These are phyloP conservation scores for Cladosporium sphaerospermum DNA, from an alignment of 2,329 filamentous ascomycete genomes.

Conservation along the genomic window DNA sequence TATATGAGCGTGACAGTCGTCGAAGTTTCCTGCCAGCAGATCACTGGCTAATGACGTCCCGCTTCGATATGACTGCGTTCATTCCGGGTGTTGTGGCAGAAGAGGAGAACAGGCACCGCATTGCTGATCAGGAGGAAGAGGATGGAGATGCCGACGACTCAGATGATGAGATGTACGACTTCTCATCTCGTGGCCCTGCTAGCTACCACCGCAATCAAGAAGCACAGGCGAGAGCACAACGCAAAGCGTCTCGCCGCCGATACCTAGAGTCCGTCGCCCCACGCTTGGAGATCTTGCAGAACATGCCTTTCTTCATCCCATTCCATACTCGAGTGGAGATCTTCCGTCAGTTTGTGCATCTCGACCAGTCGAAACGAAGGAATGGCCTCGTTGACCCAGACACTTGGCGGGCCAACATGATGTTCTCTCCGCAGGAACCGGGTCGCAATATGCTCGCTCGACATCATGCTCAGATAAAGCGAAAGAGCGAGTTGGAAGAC, in stretches of 20 bases:
- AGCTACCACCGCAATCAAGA: conserved; percentile 39
- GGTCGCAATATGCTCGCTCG: conserved; percentile 44
- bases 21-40: conserved; percentile 73
- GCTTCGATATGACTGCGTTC: conserved; percentile 83
- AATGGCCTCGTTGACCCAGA: conserved; percentile 66
- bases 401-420: conserved; percentile 56
- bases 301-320: conserved; percentile 95
- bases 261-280: conserved; percentile 75
- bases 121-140: conserved; percentile 58
- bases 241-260: conserved; percentile 61
- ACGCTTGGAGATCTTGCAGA: conserved; percentile 81
- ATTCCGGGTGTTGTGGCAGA: conserved; percentile 80
- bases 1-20: conserved; percentile 90
- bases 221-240: conserved; percentile 56
- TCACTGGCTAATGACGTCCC: conserved; percentile 90
- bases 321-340: conserved; percentile 88
- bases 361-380: conserved; percentile 69
- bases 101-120: conserved; percentile 68
- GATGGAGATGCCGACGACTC: conserved; percentile 42
- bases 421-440: conserved; percentile 26
- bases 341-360: conserved; percentile 82
- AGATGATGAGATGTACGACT: conserved; percentile 32
- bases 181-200: neutral
- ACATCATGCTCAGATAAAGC: conserved; percentile 70
- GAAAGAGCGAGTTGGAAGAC: conserved; percentile 76